A percentile compares a stretch with the other conserved stretches of the same genome.
phyloP scores from a whole-genome alignment of 176 grass and related monocot genomes.

The Neostapfia colusana region DNA sequence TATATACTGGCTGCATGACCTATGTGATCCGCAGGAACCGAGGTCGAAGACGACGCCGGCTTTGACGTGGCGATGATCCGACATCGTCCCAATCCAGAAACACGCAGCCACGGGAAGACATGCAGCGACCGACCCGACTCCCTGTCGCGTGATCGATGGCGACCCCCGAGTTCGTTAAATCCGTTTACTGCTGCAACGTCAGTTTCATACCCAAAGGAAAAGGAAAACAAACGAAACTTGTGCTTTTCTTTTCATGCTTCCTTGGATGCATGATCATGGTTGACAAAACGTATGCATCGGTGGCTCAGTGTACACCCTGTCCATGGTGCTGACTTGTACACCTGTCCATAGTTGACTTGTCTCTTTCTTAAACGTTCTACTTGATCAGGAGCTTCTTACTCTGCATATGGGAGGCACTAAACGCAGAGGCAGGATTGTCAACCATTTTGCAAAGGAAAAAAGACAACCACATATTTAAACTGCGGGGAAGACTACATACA shows the following conservation, averaged over 20 bases:
- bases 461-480: too few species aligned
- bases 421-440: too few species aligned
- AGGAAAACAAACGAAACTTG: too few species aligned
- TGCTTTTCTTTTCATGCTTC: too few species aligned
- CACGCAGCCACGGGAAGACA: too few species aligned
- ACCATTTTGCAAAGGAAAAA: too few species aligned
- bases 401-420: too few species aligned
- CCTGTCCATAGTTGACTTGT: too few species aligned
- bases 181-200: slow-evolving; percentile 11
- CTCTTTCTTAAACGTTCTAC: neutral
- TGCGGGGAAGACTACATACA: too few species aligned
- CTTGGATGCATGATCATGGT: neutral
- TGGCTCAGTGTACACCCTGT: neutral
- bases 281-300: neutral
- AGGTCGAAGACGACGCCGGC: slow-evolving; percentile 12
- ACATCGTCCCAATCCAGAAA: slow-evolving; percentile 14
- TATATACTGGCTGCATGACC: slow-evolving; percentile 46
- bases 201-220: neutral
- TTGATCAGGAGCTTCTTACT: too few species aligned
- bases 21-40: slow-evolving; percentile 14
- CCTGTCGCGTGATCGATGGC: neutral
- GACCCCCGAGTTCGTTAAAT: slow-evolving; percentile 35
- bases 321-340: neutral
- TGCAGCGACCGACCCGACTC: slow-evolving; percentile 2
- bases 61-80: slow-evolving; percentile 32